These are phyloP conservation scores for Ogataea henricii DNA, from an alignment of 805 yeast species.

Conservation along the genomic window DNA sequence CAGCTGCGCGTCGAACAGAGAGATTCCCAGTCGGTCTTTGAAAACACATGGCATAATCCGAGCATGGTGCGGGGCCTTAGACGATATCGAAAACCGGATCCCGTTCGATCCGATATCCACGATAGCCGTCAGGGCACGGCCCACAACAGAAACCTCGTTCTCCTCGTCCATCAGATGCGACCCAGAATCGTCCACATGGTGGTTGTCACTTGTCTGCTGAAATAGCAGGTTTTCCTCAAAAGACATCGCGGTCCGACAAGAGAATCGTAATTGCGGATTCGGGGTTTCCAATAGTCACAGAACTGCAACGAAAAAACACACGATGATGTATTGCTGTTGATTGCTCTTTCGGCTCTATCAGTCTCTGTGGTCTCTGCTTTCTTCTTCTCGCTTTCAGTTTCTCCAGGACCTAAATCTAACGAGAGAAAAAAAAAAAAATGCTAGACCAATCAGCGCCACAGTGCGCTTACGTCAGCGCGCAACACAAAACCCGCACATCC, in stretches of 20 bases:
- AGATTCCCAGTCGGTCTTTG: slow-evolving; percentile 71
- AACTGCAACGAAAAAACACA: not conserved
- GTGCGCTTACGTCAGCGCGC: not conserved
- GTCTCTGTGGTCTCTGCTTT: not conserved
- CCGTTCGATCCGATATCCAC: slow-evolving; percentile 82
- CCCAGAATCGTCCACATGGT: slow-evolving; percentile 30
- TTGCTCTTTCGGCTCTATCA: not conserved
- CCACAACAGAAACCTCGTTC: slow-evolving; percentile 57
- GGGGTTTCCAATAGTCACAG: not conserved
- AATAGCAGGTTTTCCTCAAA: slow-evolving; percentile 31
- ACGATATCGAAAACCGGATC: slow-evolving; percentile 69
- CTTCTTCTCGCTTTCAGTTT: not conserved
- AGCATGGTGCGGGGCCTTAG: slow-evolving; percentile 68
- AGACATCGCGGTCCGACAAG: slow-evolving; percentile 23
- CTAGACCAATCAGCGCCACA: slow-evolving; percentile 5
- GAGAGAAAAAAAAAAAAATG: not conserved
- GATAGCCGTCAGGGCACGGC: slow-evolving; percentile 60
- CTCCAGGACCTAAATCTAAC: not conserved
- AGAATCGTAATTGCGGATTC: not conserved
- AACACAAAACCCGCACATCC: not conserved
- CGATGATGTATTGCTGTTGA: no score
- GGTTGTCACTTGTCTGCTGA: slow-evolving; percentile 32
- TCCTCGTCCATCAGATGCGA: slow-evolving; percentile 27
- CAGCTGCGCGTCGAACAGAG: slow-evolving; percentile 63
- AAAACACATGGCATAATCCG: slow-evolving; percentile 77